phyloP scores from a whole-genome alignment of 2,329 filamentous ascomycete species.

The Calonectria henricotiae region DNA sequence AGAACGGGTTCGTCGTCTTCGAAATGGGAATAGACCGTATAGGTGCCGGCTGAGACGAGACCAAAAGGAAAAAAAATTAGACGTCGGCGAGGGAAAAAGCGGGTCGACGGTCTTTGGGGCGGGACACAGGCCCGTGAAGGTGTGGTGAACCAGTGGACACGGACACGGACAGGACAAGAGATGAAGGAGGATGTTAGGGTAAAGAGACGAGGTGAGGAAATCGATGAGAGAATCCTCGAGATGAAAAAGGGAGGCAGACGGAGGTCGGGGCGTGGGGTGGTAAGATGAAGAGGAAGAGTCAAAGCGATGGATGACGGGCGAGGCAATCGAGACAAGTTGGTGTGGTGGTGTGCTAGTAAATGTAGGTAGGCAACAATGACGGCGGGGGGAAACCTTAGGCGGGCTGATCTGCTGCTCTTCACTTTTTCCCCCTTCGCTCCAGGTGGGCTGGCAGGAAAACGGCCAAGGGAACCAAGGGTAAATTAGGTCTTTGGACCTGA shows the following conservation, averaged over 20 bases:
- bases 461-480: constrained; percentile 11
- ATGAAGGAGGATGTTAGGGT: background rate
- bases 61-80: constrained; percentile 44
- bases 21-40: constrained; percentile 47
- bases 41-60: constrained; percentile 44
- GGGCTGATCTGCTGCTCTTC: constrained; percentile 9
- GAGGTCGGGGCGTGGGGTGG: constrained; percentile 16
- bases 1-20: constrained; percentile 46
- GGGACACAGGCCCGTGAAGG: constrained; percentile 3
- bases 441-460: constrained; percentile 1
- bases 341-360: constrained; percentile 41
- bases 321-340: constrained; percentile 25
- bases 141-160: constrained; percentile 26
- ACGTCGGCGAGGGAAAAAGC: constrained; percentile 33
- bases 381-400: constrained; percentile 25
- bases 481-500: constrained; percentile 17
- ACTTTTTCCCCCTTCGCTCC: background rate
- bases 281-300: constrained; percentile 20
- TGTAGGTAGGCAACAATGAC: constrained; percentile 27
- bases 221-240: constrained; percentile 7
- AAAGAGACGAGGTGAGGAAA: constrained; percentile 8
- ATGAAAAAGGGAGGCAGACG: background rate
- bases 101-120: constrained; percentile 31
- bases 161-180: constrained; percentile 2
- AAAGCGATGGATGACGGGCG: constrained; percentile 12